Evolutionary conservation across 257 asterid genomes (phyloP).

Genomic region (Rubia yunnanensis): DNA sequence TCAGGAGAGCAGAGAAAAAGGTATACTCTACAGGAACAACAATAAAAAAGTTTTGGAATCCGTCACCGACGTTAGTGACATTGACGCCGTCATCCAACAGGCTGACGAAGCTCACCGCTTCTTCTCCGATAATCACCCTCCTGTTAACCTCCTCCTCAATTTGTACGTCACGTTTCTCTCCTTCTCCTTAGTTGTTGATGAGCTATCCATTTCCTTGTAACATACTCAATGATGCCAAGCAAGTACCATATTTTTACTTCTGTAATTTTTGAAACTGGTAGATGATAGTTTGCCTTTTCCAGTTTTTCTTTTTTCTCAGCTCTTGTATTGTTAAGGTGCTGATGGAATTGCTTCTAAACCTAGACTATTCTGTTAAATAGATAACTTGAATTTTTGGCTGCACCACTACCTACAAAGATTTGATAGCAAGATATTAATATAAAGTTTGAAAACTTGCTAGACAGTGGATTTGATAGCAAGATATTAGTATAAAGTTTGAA

Average conservation of each 20-base stretch:
- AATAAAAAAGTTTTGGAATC: constrained; percentile 84
- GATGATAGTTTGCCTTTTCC: too few species aligned
- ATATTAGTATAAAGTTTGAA: background rate
- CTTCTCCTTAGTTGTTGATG: background rate
- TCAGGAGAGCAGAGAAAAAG: constrained; percentile 68
- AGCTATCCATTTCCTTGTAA: background rate
- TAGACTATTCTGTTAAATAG: too few species aligned
- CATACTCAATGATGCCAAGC: too few species aligned
- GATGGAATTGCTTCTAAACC: too few species aligned
- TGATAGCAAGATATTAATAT: background rate
- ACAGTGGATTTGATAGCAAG: background rate
- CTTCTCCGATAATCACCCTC: constrained; percentile 49
- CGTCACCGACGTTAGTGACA: constrained; percentile 79
- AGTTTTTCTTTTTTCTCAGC: too few species aligned
- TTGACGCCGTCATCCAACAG: constrained; percentile 83
- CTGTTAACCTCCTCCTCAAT: constrained; percentile 45
- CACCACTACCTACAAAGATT: background rate
- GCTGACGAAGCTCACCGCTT: constrained; percentile 78
- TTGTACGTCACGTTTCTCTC: constrained; percentile 26
- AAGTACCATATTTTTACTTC: background rate
- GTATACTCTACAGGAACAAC: constrained; percentile 50
- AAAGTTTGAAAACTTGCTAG: too few species aligned
- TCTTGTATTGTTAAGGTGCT: too few species aligned
- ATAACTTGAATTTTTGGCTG: too few species aligned
- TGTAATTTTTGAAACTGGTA: background rate